A percentile compares a stretch with the other conserved stretches of the same genome.
Conservation (phyloP, 2,329 filamentous ascomycete species). For the Ustulina deusta region DNA sequence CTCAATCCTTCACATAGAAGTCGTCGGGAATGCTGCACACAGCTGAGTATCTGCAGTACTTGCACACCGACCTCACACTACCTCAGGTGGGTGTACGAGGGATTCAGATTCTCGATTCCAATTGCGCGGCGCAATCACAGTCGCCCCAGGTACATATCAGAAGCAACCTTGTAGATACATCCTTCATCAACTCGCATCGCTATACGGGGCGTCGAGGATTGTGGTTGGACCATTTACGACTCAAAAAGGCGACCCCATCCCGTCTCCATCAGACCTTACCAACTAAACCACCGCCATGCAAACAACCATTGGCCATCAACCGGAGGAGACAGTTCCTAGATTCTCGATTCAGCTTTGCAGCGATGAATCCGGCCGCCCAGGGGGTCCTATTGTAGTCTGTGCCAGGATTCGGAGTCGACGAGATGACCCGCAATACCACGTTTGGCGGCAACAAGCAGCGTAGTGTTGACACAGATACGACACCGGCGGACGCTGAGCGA, state of each 20-base stretch:
- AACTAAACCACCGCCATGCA: conserved; percentile 42
- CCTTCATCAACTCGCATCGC: conserved; percentile 24
- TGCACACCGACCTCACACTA: background rate
- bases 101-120: conserved; percentile 20
- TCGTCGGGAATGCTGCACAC: background rate
- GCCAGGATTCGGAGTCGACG: conserved; percentile 29
- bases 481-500: conserved; percentile 26
- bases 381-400: conserved; percentile 21
- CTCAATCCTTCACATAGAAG: conserved; percentile 7
- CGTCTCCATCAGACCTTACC: conserved; percentile 41
- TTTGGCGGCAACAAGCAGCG: conserved; percentile 26
- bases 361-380: conserved; percentile 13
- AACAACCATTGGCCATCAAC: conserved; percentile 37
- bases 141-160: conserved; percentile 8
- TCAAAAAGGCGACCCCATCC: conserved; percentile 42
- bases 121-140: conserved; percentile 24
- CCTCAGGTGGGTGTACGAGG: conserved; percentile 31
- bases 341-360: conserved; percentile 27
- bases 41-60: background rate
- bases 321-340: conserved; percentile 18
- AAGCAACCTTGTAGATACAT: conserved; percentile 19
- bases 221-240: conserved; percentile 60
- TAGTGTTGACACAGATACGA: conserved; percentile 27
- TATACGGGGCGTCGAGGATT: conserved; percentile 39
- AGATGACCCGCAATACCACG: conserved; percentile 36